Percentiles rank a stretch among this genome's conserved stretches.
phyloP scores from a whole-genome alignment of 768 basidiomycete genomes.

The Russula dissimulans region DNA sequence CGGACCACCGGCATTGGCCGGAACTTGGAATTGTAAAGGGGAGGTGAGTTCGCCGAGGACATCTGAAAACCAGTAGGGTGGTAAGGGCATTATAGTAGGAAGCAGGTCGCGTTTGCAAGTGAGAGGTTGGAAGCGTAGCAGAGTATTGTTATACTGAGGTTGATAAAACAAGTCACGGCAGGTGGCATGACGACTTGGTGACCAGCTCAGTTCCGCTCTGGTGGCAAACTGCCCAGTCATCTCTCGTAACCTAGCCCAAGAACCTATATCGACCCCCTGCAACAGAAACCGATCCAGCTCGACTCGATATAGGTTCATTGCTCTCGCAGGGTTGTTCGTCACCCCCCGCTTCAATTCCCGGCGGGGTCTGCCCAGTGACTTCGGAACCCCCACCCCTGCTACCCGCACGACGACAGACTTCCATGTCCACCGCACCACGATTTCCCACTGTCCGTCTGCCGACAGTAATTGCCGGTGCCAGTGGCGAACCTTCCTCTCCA shows the following conservation, averaged over 20 bases:
- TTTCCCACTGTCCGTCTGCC: conserved; percentile 46
- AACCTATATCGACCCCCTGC: conserved; percentile 10
- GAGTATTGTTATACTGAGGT: neutral
- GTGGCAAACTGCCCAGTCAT: conserved; percentile 1
- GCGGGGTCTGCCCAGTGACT: conserved; percentile 5
- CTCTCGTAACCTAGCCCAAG: neutral
- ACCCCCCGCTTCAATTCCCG: conserved; percentile 3
- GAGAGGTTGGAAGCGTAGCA: neutral
- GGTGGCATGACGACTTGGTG: neutral
- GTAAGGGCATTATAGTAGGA: neutral
- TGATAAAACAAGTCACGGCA: neutral
- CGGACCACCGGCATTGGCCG: neutral
- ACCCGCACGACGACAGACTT: conserved; percentile 1
- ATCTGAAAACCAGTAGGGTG: neutral
- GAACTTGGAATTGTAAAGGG: neutral
- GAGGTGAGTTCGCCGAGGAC: neutral
- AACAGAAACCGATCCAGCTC: conserved; percentile 3
- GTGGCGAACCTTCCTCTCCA: conserved; percentile 31
- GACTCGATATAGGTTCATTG: conserved; percentile 8
- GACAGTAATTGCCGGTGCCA: conserved; percentile 32
- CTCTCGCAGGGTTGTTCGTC: conserved; percentile 5
- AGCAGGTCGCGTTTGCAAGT: neutral
- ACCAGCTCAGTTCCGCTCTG: conserved; percentile 10
- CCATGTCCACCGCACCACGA: conserved; percentile 26
- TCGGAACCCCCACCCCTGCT: neutral